Evolutionary conservation across 306 rosid genomes (phyloP).

Genomic region (Cicer chorassanicum): DNA sequence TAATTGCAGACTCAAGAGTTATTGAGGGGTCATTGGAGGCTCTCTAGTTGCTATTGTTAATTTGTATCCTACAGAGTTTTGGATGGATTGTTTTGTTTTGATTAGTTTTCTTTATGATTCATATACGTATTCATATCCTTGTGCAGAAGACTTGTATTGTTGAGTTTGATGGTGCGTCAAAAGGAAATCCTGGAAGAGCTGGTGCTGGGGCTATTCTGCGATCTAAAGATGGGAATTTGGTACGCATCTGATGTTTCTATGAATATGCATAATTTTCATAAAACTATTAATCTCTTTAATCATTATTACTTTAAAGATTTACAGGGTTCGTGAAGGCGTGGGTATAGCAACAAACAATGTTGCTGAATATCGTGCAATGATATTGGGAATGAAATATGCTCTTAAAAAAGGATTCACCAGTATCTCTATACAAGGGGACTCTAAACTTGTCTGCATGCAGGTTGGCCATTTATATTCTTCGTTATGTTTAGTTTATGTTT

Average conservation of each 20-base stretch:
- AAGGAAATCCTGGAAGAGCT: conserved; percentile 71
- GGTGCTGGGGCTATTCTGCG: conserved; percentile 71
- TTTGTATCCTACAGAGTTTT: conserved; percentile 29
- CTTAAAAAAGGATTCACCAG: conserved; percentile 74
- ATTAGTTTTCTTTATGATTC: conserved; percentile 17
- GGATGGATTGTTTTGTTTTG: conserved; percentile 26
- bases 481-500: neutral
- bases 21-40: conserved; percentile 13
- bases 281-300: conserved; percentile 41
- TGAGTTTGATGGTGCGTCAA: conserved; percentile 70
- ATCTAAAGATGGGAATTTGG: conserved; percentile 73
- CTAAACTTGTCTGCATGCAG: conserved; percentile 98
- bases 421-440: conserved; percentile 77
- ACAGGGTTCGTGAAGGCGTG: conserved; percentile 84
- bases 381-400: conserved; percentile 87
- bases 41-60: conserved; percentile 20
- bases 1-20: neutral
- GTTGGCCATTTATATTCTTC: conserved; percentile 52
- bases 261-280: conserved; percentile 28
- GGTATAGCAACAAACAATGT: conserved; percentile 80
- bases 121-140: conserved; percentile 23
- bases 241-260: conserved; percentile 48
- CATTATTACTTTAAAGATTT: conserved; percentile 60
- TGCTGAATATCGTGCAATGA: conserved; percentile 94
- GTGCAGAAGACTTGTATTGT: conserved; percentile 51